Evolutionary conservation across 192 early-diverging fungal species (phyloP).

Genomic region (Gaertneriomyces sp.): DNA sequence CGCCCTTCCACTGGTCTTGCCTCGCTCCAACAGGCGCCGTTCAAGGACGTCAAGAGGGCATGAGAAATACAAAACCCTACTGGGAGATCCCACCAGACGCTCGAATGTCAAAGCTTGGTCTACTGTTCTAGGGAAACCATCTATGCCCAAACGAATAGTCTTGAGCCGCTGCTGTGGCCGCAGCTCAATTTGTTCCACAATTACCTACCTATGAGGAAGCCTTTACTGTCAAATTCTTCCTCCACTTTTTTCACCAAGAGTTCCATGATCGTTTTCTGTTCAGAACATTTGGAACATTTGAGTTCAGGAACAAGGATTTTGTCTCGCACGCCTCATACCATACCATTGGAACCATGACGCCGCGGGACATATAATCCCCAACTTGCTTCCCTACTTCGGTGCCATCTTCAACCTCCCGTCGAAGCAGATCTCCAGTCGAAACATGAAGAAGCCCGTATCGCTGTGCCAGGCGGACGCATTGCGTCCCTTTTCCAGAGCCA

Average conservation of each 20-base stretch:
- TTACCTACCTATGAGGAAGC: conserved; percentile 44
- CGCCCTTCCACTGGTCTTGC: conserved; percentile 49
- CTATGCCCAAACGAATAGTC: conserved; percentile 23
- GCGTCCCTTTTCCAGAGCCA: conserved; percentile 85
- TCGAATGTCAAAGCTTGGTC: conserved; percentile 39
- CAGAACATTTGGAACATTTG: background rate
- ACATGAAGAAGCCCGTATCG: conserved; percentile 91
- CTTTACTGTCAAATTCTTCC: conserved; percentile 31
- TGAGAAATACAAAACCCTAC: conserved; percentile 34
- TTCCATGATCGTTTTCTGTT: conserved; percentile 35
- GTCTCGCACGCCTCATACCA: background rate
- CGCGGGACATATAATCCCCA: conserved; percentile 79
- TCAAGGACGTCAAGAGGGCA: conserved; percentile 54
- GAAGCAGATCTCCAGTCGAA: conserved; percentile 90
- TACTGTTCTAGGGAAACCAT: conserved; percentile 53
- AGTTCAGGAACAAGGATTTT: background rate
- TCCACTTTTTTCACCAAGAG: conserved; percentile 33
- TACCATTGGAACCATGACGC: conserved; percentile 79
- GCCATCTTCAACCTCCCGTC: conserved; percentile 65
- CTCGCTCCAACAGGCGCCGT: conserved; percentile 47
- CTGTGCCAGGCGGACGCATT: conserved; percentile 76
- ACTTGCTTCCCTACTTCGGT: conserved; percentile 66
- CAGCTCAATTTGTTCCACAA: no score
- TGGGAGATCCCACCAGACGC: conserved; percentile 15
- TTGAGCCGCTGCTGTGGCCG: no score